phyloP scores from a whole-genome alignment of 208 protist genomes.

The Tritrichomonas foetus region DNA sequence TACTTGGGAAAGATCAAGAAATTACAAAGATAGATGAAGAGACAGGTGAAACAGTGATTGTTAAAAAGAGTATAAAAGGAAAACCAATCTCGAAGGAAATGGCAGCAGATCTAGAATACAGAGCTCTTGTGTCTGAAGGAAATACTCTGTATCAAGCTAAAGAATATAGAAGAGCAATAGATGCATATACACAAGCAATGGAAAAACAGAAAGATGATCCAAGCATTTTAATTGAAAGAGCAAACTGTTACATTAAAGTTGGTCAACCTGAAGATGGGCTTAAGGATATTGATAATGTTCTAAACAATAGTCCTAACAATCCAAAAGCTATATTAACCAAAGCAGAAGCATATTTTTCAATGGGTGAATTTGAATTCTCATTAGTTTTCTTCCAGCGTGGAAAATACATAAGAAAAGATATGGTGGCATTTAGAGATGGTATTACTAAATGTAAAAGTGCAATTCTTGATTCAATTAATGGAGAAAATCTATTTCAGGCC shows the following conservation, averaged over 20 bases:
- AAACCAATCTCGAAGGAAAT: background rate
- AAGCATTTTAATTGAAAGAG: background rate
- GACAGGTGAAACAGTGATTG: background rate
- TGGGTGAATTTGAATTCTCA: conserved; percentile 35
- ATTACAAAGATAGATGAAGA: background rate
- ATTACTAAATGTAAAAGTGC: background rate
- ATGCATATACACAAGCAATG: conserved; percentile 18
- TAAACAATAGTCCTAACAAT: background rate
- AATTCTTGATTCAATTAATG: conserved; percentile 37
- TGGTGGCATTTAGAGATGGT: background rate
- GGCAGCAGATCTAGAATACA: background rate
- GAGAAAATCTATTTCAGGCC: background rate
- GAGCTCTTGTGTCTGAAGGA: conserved; percentile 10
- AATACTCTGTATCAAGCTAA: background rate
- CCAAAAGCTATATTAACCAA: conserved; percentile 4
- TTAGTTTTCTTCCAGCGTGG: conserved; percentile 38
- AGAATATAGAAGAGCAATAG: conserved; percentile 19
- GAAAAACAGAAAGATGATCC: background rate
- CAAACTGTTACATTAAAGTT: conserved; percentile 35
- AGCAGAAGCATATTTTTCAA: conserved; percentile 37
- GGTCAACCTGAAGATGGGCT: background rate
- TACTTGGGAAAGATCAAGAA: background rate
- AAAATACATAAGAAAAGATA: background rate
- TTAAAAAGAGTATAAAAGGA: background rate
- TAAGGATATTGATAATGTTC: background rate